These are phyloP conservation scores for Barnettozyma vustinii DNA, from an alignment of 805 yeast species.

Conservation along the genomic window DNA sequence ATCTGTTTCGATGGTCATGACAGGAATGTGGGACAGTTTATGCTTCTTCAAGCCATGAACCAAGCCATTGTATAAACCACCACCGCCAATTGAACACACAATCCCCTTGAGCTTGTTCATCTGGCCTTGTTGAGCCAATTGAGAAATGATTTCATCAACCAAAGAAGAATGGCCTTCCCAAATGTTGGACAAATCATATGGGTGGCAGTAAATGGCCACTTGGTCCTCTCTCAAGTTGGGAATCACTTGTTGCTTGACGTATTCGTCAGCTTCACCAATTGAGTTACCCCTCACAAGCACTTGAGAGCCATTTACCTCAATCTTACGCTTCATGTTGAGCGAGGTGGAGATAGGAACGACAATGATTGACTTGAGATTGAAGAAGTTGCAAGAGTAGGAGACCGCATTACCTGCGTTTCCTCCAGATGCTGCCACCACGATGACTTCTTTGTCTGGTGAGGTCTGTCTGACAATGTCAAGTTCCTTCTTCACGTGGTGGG, in stretches of 20 bases:
- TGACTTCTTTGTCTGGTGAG: slow-evolving; percentile 29
- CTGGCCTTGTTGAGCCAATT: slow-evolving; percentile 21
- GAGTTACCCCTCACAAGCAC: slow-evolving; percentile 41
- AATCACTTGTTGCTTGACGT: slow-evolving; percentile 30
- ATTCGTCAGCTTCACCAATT: slow-evolving; percentile 48
- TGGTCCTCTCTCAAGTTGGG: slow-evolving; percentile 18
- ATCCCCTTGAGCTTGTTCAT: slow-evolving; percentile 35
- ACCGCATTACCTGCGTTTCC: slow-evolving; percentile 56
- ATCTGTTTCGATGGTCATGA: slow-evolving; percentile 52
- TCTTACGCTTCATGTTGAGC: slow-evolving; percentile 38
- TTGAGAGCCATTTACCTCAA: slow-evolving; percentile 44
- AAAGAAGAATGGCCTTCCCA: slow-evolving; percentile 52
- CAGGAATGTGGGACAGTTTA: slow-evolving; percentile 32
- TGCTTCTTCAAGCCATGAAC: slow-evolving; percentile 37
- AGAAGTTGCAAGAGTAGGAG: slow-evolving; percentile 38
- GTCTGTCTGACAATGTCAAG: slow-evolving; percentile 20
- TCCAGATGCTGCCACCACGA: slow-evolving; percentile 48
- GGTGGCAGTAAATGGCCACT: slow-evolving; percentile 47
- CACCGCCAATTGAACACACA: slow-evolving; percentile 54
- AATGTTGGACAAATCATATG: slow-evolving; percentile 44
- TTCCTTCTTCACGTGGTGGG: slow-evolving; percentile 36
- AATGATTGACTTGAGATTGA: slow-evolving; percentile 42
- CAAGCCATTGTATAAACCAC: slow-evolving; percentile 51
- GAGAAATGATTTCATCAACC: slow-evolving; percentile 38
- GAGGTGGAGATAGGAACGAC: slow-evolving; percentile 53